These are phyloP conservation scores for Colletotrichum viniferum DNA, from an alignment of 2,329 filamentous ascomycete species.

Conservation along the genomic window DNA sequence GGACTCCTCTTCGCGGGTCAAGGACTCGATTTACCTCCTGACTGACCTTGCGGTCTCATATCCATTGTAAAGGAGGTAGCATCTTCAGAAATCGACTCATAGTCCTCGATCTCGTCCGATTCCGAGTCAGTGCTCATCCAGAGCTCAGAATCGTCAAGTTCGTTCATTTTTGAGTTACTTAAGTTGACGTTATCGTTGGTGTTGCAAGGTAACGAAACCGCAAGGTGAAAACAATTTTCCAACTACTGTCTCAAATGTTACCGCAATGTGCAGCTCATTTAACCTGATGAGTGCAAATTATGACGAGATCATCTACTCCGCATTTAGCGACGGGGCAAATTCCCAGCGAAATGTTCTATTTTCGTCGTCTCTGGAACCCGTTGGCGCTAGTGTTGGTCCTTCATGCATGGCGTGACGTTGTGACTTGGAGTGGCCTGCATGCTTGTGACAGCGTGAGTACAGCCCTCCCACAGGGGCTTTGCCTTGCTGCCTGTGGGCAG, in stretches of 20 bases:
- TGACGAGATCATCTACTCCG: not conserved
- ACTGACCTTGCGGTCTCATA: not conserved
- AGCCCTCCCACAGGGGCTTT: not conserved
- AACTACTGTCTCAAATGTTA: not conserved
- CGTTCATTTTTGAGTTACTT: not conserved
- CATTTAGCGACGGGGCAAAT: not conserved
- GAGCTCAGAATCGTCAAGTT: not conserved
- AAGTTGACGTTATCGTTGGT: not conserved
- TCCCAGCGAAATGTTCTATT: not conserved
- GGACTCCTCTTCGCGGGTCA: not conserved
- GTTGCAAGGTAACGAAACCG: not conserved
- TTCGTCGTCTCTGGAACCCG: not conserved
- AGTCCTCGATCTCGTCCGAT: not conserved
- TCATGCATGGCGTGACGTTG: not conserved
- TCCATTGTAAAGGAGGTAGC: not conserved
- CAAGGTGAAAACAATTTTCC: not conserved
- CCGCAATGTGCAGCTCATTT: not conserved
- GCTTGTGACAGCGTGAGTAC: not conserved
- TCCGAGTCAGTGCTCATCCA: not conserved
- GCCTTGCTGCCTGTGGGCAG: not conserved
- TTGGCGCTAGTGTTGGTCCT: not conserved
- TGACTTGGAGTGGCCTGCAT: not conserved
- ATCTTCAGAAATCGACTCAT: not conserved
- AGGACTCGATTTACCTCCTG: not conserved
- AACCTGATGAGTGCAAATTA: not conserved